A percentile compares a stretch with the other conserved stretches of the same genome.
phyloP scores from a whole-genome alignment of 1,284 basidiomycete genomes.

The Coniferiporia weirii region DNA sequence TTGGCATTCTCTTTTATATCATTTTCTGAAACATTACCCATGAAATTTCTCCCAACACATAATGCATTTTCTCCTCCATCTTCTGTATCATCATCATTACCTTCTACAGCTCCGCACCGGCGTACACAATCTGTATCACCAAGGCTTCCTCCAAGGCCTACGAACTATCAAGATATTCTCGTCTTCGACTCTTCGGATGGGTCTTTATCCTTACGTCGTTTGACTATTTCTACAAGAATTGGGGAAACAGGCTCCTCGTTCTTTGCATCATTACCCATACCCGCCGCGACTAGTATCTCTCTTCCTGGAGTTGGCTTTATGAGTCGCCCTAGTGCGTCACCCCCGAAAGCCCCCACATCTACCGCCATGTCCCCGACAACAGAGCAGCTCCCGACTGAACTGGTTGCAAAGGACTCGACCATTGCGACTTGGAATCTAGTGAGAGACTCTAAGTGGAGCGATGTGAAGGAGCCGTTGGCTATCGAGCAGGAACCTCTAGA shows the following conservation, averaged over 20 bases:
- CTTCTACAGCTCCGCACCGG: slow-evolving; percentile 28
- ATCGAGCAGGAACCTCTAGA: slow-evolving; percentile 19
- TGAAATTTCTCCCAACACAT: slow-evolving; percentile 36
- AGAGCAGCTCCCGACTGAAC: slow-evolving; percentile 32
- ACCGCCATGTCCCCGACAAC: neutral
- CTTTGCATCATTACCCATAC: slow-evolving; percentile 29
- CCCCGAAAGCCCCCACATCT: slow-evolving; percentile 14
- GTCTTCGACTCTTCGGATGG: slow-evolving; percentile 61
- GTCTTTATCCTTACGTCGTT: slow-evolving; percentile 48
- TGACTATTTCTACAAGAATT: slow-evolving; percentile 39
- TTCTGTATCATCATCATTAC: slow-evolving; percentile 33
- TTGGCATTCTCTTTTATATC: slow-evolving; percentile 54
- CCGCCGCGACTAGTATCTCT: slow-evolving; percentile 40
- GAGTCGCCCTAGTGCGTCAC: slow-evolving; percentile 24
- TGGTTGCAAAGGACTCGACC: slow-evolving; percentile 47
- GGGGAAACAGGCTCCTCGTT: slow-evolving; percentile 24
- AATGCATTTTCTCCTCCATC: slow-evolving; percentile 28
- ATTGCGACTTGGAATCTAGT: slow-evolving; percentile 67
- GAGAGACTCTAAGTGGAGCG: slow-evolving; percentile 47
- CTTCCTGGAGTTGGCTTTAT: slow-evolving; percentile 39
- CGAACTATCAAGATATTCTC: slow-evolving; percentile 57
- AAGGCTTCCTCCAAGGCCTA: slow-evolving; percentile 29
- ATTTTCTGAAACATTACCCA: slow-evolving; percentile 32
- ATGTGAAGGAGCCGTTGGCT: slow-evolving; percentile 41
- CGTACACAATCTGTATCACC: slow-evolving; percentile 34